Conservation (phyloP, 768 basidiomycete species). For the Leccinellum rugosiceps region DNA sequence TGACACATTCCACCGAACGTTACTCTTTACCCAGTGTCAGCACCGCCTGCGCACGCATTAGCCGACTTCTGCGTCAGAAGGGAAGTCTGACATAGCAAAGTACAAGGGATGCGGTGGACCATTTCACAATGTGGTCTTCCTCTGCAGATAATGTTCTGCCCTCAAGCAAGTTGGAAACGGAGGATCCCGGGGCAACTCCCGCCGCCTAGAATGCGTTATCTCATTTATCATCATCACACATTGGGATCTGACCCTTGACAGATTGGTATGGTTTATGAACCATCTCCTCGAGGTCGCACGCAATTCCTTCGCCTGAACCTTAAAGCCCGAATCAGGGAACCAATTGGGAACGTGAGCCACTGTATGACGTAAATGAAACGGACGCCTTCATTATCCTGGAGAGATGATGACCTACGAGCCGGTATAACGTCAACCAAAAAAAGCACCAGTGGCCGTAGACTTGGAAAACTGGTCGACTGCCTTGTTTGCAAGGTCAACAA, state of each 20-base stretch:
- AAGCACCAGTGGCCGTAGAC: slow-evolving; percentile 46
- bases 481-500: slow-evolving; percentile 47
- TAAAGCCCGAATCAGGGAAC: slow-evolving; percentile 56
- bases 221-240: too few relatives aligned
- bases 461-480: slow-evolving; percentile 51
- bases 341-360: slow-evolving; percentile 51
- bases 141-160: slow-evolving; percentile 46
- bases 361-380: slow-evolving; percentile 1
- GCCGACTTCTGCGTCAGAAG: neutral
- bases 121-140: slow-evolving; percentile 60
- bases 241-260: slow-evolving; percentile 50
- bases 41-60: slow-evolving; percentile 39
- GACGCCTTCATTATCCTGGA: neutral
- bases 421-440: slow-evolving; percentile 54
- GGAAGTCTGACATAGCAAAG: slow-evolving; percentile 20
- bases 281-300: slow-evolving; percentile 51
- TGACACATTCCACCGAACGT: neutral
- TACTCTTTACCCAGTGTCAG: slow-evolving; percentile 32
- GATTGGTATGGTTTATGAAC: slow-evolving; percentile 54
- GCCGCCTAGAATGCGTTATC: slow-evolving; percentile 40
- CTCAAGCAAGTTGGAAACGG: slow-evolving; percentile 56
- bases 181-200: slow-evolving; percentile 48
- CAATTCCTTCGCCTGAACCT: slow-evolving; percentile 52
- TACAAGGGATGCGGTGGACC: slow-evolving; percentile 46
- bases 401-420: slow-evolving; percentile 23